A percentile compares a stretch with the other conserved stretches of the same genome.
These are phyloP conservation scores for Pleurotus eryngii DNA, from an alignment of 768 basidiomycete genomes.

Conservation along the genomic window DNA sequence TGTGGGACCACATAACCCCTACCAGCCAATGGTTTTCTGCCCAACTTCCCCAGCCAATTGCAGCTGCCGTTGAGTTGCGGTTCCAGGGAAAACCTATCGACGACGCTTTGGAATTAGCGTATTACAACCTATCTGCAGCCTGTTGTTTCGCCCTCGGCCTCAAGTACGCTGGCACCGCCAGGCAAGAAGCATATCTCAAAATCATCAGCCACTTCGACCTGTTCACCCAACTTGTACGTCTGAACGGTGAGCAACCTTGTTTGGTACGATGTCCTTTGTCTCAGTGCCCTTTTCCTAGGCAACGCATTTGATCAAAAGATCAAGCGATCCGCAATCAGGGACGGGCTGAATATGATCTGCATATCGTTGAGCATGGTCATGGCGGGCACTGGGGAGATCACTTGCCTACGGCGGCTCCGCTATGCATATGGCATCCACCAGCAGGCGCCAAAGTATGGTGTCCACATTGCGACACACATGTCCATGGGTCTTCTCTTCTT, in stretches of 20 bases:
- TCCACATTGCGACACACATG: slow-evolving; percentile 87
- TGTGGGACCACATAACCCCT: slow-evolving; percentile 80
- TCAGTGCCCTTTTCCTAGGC: slow-evolving; percentile 36
- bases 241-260: slow-evolving; percentile 49
- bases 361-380: slow-evolving; percentile 89
- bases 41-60: slow-evolving; percentile 70
- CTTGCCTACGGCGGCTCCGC: slow-evolving; percentile 80
- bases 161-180: slow-evolving; percentile 92
- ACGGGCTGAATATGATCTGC: slow-evolving; percentile 85
- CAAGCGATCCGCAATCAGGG: slow-evolving; percentile 80
- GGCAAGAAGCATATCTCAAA: slow-evolving; percentile 82
- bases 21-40: slow-evolving; percentile 68
- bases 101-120: slow-evolving; percentile 81
- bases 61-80: slow-evolving; percentile 53
- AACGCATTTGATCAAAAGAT: slow-evolving; percentile 85
- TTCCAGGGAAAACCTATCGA: slow-evolving; percentile 50
- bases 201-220: slow-evolving; percentile 80
- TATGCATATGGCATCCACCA: slow-evolving; percentile 88
- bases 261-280: slow-evolving; percentile 1
- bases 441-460: slow-evolving; percentile 75
- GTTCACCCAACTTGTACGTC: slow-evolving; percentile 68
- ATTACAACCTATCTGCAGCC: slow-evolving; percentile 88
- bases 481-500: slow-evolving; percentile 90
- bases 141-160: slow-evolving; percentile 89
- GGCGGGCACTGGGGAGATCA: slow-evolving; percentile 96